Base-by-base conservation (phyloP, 371 early-diverging fungal genomes). In the Phascolomyces articulosus region DNA sequence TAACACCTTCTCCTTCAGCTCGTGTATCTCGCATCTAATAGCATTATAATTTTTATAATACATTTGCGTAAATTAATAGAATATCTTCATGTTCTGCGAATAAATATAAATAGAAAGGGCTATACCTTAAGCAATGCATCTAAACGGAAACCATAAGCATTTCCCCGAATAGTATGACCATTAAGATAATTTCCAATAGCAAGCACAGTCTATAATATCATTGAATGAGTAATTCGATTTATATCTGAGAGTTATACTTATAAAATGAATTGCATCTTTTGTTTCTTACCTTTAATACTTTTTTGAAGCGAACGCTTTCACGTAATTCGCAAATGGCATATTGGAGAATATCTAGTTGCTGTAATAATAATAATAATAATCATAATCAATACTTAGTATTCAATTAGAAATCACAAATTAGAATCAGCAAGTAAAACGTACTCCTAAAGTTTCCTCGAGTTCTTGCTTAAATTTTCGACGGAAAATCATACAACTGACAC, bases 161-260 rank as follows among this genome's bases (percentile, higher is more conserved):
- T 88, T 18, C 96, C 96, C 24, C 96, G 86, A 71, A 89, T 89
- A 9, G 91, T 87, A 26, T 87, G 80, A 11, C 83, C 87, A 70
- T 95, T 95, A 57, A 95, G 61, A 64, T 88, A 90, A 70, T 95
- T 95, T 1, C 96, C 96, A 63, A 95, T 79, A 2, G 88, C 79
- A 40, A 95, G 77, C 4, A 93, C 84, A 0, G 85, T 82, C 86
- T 88, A 68, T 49, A 53, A n/a, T n/a, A n/a, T n/a, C n/a, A n/a
- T n/a, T n/a, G n/a, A n/a, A n/a, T n/a, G n/a, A n/a, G n/a, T n/a
- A n/a, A n/a, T n/a, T n/a, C n/a, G n/a, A n/a, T n/a, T 34, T 34
- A 34, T 34, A 54, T 29, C 18, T 13, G 16, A 20, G 16, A 6
- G 4, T 47, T 47, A 47, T n/a, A 20, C 47, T 4, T 6, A 16